These are phyloP conservation scores for Hypoxylon intermedium DNA, from an alignment of 495 filamentous ascomycete genomes.

Conservation along the genomic window DNA sequence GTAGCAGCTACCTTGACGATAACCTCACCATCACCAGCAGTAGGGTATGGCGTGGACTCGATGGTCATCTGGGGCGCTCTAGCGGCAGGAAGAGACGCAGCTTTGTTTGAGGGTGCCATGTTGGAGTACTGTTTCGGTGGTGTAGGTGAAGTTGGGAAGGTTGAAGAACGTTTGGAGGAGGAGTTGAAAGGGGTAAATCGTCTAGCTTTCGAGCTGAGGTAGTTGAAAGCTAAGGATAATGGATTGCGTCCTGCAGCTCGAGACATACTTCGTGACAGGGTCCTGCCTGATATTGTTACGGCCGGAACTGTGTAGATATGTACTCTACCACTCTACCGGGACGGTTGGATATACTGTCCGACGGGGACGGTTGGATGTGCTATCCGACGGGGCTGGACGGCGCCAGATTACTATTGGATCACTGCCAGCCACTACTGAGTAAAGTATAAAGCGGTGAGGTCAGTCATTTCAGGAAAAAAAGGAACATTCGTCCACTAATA, in stretches of 20 bases:
- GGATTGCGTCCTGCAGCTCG: neutral
- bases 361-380: neutral
- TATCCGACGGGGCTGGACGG: slow-evolving; percentile 1
- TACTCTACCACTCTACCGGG: no score
- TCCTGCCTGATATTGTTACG: slow-evolving; percentile 1
- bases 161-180: neutral
- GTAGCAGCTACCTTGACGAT: slow-evolving; percentile 43
- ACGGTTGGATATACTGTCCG: no score
- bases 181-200: neutral
- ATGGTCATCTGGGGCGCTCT: slow-evolving; percentile 19
- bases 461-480: neutral
- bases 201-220: neutral
- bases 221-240: neutral
- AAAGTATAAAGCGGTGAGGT: neutral
- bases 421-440: no score
- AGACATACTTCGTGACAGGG: neutral
- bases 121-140: neutral
- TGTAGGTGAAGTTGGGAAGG: neutral
- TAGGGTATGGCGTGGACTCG: slow-evolving; percentile 27
- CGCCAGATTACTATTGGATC: neutral
- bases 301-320: neutral
- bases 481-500: no score
- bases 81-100: slow-evolving; percentile 10
- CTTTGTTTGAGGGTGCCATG: slow-evolving; percentile 35
- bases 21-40: slow-evolving; percentile 22